A percentile compares a stretch with the other conserved stretches of the same genome.
phyloP scores from a whole-genome alignment of 306 rosid genomes.

The Clitoria ternatea region DNA sequence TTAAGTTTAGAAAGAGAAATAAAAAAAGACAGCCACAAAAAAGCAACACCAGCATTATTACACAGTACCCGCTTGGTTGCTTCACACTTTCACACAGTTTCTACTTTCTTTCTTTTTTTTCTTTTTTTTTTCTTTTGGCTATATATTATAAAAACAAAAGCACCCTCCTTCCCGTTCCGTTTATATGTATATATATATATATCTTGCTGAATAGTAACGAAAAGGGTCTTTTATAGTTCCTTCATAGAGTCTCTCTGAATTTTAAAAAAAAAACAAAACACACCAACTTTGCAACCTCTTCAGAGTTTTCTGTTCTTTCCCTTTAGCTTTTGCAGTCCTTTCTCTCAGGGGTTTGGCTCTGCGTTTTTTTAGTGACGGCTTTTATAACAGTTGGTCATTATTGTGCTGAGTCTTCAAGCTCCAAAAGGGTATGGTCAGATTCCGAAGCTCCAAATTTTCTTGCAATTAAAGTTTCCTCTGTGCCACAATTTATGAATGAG shows the following conservation, averaged over 20 bases:
- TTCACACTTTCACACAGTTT: constrained; percentile 9
- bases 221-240: constrained; percentile 42
- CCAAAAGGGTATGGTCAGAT: constrained; percentile 26
- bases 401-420: constrained; percentile 13
- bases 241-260: constrained; percentile 11
- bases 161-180: background rate
- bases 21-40: background rate
- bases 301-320: constrained; percentile 6
- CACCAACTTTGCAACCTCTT: constrained; percentile 9
- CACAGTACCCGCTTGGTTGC: constrained; percentile 2
- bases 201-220: constrained; percentile 35
- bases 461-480: constrained; percentile 42
- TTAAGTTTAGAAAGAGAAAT: background rate
- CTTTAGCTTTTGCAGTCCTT: constrained; percentile 17
- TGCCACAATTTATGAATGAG: constrained; percentile 14
- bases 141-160: constrained; percentile 9
- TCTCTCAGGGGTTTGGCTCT: constrained; percentile 20
- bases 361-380: constrained; percentile 46
- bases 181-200: constrained; percentile 5
- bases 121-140: constrained; percentile 17
- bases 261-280: constrained; percentile 4
- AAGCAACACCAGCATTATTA: constrained; percentile 9
- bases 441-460: constrained; percentile 12
- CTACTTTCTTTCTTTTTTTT: no score
- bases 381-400: constrained; percentile 36